Evolutionary conservation across 2,329 filamentous ascomycete species (phyloP).

Genomic region (Exophiala spinifera): DNA sequence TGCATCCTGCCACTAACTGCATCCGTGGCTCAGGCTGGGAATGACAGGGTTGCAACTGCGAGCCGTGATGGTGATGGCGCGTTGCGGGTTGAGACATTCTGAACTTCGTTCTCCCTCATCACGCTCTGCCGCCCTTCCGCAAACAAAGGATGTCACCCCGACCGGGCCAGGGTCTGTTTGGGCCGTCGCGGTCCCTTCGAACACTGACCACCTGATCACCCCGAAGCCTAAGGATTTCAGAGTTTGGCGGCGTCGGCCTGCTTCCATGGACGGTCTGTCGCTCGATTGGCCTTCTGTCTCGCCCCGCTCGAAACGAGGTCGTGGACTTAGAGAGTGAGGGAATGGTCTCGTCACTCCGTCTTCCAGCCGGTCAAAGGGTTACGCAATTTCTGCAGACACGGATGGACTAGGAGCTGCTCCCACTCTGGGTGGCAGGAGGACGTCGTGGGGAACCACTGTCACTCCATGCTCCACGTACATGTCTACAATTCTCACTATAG

Average conservation of each 20-base stretch:
- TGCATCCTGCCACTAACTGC: neutral
- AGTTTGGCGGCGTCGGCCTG: neutral
- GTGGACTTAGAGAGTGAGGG: neutral
- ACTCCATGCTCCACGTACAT: neutral
- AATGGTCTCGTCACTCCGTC: neutral
- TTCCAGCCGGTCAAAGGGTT: neutral
- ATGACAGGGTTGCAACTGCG: neutral
- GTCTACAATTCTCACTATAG: neutral
- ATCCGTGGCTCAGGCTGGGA: neutral
- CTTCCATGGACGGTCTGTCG: neutral
- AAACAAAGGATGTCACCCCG: neutral
- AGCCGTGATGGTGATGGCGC: neutral
- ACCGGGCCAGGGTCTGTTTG: neutral
- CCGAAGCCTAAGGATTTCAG: neutral
- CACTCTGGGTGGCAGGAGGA: no score
- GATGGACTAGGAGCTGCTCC: no score
- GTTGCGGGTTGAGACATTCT: neutral
- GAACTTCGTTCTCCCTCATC: neutral
- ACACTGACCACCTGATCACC: neutral
- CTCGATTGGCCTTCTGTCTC: neutral
- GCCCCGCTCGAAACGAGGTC: neutral
- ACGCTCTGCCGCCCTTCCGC: neutral
- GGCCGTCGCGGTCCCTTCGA: neutral
- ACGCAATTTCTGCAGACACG: neutral
- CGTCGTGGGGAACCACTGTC: neutral